Evolutionary conservation across 2,329 filamentous ascomycete species (phyloP).

Genomic region (Myriosclerotinia curreyana): DNA sequence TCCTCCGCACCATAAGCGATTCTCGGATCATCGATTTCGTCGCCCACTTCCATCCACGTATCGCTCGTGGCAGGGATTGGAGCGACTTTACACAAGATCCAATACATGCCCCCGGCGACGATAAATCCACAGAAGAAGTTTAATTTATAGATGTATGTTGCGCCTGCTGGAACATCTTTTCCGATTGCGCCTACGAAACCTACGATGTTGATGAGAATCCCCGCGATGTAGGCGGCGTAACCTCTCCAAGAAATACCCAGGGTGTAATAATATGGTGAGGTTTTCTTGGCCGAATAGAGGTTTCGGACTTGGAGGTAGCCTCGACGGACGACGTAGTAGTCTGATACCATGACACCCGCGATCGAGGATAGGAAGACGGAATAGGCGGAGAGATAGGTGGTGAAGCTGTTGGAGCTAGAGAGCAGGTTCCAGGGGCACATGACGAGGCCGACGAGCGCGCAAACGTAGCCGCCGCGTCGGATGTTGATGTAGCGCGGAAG

Average conservation of each 20-base stretch:
- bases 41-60: slow-evolving; percentile 73
- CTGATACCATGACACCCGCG: slow-evolving; percentile 82
- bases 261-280: slow-evolving; percentile 69
- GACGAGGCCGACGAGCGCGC: slow-evolving; percentile 71
- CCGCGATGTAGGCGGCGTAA: slow-evolving; percentile 76
- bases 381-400: slow-evolving; percentile 87
- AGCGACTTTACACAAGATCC: slow-evolving; percentile 61
- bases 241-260: slow-evolving; percentile 78
- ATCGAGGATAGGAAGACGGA: slow-evolving; percentile 93
- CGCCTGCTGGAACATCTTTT: slow-evolving; percentile 66
- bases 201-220: slow-evolving; percentile 86
- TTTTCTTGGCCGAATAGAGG: slow-evolving; percentile 69
- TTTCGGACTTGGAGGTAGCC: slow-evolving; percentile 77
- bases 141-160: slow-evolving; percentile 82
- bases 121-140: slow-evolving; percentile 89
- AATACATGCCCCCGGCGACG: slow-evolving; percentile 66
- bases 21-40: slow-evolving; percentile 52
- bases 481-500: slow-evolving; percentile 80
- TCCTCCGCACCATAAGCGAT: slow-evolving; percentile 33
- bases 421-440: slow-evolving; percentile 88
- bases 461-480: slow-evolving; percentile 82
- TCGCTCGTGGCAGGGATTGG: slow-evolving; percentile 74
- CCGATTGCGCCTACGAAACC: slow-evolving; percentile 85
- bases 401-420: slow-evolving; percentile 74
- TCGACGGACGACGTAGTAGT: slow-evolving; percentile 83